Evolutionary conservation across 2,329 filamentous ascomycete species (phyloP).

Genomic region (Rachicladosporium sp.): DNA sequence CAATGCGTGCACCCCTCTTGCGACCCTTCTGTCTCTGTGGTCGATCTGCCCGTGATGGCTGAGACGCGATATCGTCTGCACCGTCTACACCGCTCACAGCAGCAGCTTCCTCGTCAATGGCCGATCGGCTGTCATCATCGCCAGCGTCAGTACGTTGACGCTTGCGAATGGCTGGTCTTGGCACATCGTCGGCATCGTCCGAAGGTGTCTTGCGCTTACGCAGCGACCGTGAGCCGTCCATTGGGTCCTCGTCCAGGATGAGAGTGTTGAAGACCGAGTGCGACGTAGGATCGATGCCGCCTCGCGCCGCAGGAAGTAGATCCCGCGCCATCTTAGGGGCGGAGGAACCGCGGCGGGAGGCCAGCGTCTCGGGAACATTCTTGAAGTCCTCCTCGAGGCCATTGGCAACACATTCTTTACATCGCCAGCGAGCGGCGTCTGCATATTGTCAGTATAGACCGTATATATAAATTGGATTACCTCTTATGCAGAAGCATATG

Average conservation of each 20-base stretch:
- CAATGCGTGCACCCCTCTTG: constrained; percentile 20
- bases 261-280: constrained; percentile 68
- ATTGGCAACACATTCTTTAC: constrained; percentile 44
- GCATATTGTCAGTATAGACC: constrained; percentile 15
- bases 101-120: constrained; percentile 10
- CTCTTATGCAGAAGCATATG: constrained; percentile 1
- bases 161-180: constrained; percentile 27
- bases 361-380: constrained; percentile 23
- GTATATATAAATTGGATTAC: constrained; percentile 5
- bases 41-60: constrained; percentile 24
- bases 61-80: constrained; percentile 16
- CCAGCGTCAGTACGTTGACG: constrained; percentile 26
- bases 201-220: constrained; percentile 70
- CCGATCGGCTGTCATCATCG: constrained; percentile 9
- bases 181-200: constrained; percentile 38
- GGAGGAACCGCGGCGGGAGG: constrained; percentile 42
- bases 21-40: constrained; percentile 44
- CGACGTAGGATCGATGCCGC: constrained; percentile 52
- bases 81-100: constrained; percentile 6
- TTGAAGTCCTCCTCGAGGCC: constrained; percentile 33
- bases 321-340: constrained; percentile 55
- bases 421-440: constrained; percentile 52
- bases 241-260: constrained; percentile 57
- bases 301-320: constrained; percentile 56
- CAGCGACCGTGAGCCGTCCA: constrained; percentile 65